These are phyloP conservation scores for Musa itinerans DNA, from an alignment of 176 grass and related monocot genomes.

Conservation along the genomic window DNA sequence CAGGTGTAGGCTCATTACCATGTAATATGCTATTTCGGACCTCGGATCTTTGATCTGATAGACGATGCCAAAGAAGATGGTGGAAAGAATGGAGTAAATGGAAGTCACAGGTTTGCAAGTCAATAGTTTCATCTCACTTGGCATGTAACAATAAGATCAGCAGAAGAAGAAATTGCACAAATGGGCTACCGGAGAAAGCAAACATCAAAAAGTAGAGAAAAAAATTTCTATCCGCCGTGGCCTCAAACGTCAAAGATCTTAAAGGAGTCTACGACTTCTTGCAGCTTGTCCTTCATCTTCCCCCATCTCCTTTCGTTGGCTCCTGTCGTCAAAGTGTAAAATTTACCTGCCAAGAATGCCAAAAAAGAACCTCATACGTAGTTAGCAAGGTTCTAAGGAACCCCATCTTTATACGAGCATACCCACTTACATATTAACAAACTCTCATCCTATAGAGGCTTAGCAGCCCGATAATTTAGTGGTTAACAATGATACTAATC, in stretches of 20 bases:
- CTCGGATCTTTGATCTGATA: neutral
- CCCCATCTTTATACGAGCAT: too few species aligned
- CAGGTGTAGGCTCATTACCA: too few species aligned
- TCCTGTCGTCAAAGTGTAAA: constrained; percentile 80
- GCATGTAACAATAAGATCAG: neutral
- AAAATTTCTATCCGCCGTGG: neutral
- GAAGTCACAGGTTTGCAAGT: neutral
- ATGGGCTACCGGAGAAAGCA: neutral
- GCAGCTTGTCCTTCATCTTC: constrained; percentile 89
- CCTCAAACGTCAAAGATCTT: constrained; percentile 42
- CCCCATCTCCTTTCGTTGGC: constrained; percentile 97
- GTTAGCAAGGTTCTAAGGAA: constrained; percentile 1
- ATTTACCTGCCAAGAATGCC: constrained; percentile 52
- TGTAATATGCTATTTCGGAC: too few species aligned
- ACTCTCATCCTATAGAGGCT: too few species aligned
- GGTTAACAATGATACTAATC: too few species aligned
- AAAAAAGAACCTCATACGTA: neutral
- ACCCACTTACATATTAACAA: too few species aligned
- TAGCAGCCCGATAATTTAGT: too few species aligned
- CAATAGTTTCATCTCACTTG: neutral
- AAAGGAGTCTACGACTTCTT: constrained; percentile 60
- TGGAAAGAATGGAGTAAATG: neutral
- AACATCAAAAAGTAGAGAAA: neutral
- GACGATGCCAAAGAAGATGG: neutral
- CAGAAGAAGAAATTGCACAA: neutral